Conservation (phyloP, 2,329 filamentous ascomycete genomes). For the Aspergillus viridinutans region DNA sequence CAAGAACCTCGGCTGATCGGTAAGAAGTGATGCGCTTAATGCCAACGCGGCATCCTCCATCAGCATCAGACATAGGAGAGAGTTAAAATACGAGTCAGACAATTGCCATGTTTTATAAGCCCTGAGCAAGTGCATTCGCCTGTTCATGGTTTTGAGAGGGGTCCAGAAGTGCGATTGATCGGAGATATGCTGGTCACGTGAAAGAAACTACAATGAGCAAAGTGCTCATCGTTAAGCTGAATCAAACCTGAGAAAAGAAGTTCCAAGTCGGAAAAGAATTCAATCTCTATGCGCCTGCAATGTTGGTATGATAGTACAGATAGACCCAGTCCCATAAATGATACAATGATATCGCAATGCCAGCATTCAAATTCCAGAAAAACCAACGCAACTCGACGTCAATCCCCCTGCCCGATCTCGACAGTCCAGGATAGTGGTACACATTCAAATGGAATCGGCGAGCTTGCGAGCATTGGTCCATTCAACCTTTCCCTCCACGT, state of each 20-base stretch:
- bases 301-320: conserved; percentile 25
- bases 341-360: conserved; percentile 21
- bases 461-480: conserved; percentile 43
- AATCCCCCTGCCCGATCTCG: conserved; percentile 8
- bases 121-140: background rate
- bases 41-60: background rate
- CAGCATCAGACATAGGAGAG: background rate
- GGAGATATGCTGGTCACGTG: conserved; percentile 1
- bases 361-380: conserved; percentile 3
- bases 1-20: conserved; percentile 3
- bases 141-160: background rate
- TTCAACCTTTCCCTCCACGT: conserved; percentile 52
- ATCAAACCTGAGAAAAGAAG: background rate
- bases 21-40: background rate
- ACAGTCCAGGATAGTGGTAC: background rate
- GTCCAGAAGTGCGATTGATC: background rate
- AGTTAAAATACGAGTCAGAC: background rate
- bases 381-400: conserved; percentile 9
- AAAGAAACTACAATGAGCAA: background rate
- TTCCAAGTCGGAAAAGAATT: background rate
- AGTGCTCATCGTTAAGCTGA: background rate
- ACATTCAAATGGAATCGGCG: conserved; percentile 21
- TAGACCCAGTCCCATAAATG: conserved; percentile 20
- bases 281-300: conserved; percentile 29
- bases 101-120: background rate